Evolutionary conservation across 208 protist genomes (phyloP).

Genomic region (Trypanosoma theileri): DNA sequence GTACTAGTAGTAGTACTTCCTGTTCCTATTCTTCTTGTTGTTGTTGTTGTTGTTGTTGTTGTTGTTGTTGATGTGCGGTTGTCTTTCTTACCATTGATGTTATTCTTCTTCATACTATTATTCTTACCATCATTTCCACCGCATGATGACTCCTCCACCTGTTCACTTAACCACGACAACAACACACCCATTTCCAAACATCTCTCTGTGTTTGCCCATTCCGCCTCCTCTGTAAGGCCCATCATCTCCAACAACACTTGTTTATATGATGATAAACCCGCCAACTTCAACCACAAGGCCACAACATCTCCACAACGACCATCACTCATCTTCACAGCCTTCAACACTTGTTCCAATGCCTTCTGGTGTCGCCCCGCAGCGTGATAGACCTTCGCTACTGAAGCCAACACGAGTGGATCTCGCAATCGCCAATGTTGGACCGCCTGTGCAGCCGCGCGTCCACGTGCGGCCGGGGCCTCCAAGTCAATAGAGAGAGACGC

Average conservation of each 20-base stretch:
- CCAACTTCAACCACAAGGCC: constrained; percentile 70
- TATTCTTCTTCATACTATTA: no score
- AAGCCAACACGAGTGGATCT: constrained; percentile 66
- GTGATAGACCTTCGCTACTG: constrained; percentile 77
- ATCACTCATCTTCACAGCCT: constrained; percentile 49
- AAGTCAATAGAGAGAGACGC: constrained; percentile 64
- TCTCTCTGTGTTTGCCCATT: constrained; percentile 13
- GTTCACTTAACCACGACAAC: constrained; percentile 23
- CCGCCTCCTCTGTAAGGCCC: constrained; percentile 19
- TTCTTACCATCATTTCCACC: not conserved
- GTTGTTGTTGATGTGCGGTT: not conserved
- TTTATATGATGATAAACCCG: constrained; percentile 32
- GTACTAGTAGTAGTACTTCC: no score
- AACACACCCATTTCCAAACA: not conserved
- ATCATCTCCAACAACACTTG: constrained; percentile 11
- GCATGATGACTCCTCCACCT: constrained; percentile 14
- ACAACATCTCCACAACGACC: constrained; percentile 58
- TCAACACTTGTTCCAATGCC: constrained; percentile 64
- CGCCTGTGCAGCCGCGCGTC: constrained; percentile 59
- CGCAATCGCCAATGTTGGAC: constrained; percentile 67
- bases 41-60: not conserved
- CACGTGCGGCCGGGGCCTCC: constrained; percentile 50
- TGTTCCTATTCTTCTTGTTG: no score
- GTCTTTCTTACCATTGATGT: not conserved
- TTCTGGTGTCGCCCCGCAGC: constrained; percentile 46